A percentile compares a stretch with the other conserved stretches of the same genome.
These are phyloP conservation scores for Trichoderma atroviride DNA, from an alignment of 2,329 filamentous ascomycete species.

Conservation along the genomic window DNA sequence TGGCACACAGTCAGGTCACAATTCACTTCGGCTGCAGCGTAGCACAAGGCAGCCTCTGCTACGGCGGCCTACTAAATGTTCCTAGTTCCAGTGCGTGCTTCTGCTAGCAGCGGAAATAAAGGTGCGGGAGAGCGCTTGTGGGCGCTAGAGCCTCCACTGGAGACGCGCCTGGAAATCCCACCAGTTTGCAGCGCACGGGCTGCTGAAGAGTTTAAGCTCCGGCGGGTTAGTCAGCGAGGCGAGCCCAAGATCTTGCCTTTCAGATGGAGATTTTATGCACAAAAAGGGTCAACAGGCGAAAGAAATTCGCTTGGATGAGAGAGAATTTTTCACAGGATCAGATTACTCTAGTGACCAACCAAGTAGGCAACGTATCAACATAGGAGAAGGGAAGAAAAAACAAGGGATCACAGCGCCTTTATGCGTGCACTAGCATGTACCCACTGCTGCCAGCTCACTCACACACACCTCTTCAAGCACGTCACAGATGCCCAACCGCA, in stretches of 20 bases:
- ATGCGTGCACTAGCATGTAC: conserved; percentile 13
- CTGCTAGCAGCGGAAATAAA: not conserved
- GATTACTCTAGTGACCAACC: not conserved
- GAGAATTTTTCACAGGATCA: not conserved
- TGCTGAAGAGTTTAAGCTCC: not conserved
- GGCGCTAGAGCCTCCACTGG: conserved; percentile 16
- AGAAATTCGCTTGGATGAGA: not conserved
- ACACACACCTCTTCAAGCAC: conserved; percentile 17
- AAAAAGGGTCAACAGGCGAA: not conserved
- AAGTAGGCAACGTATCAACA: conserved; percentile 10
- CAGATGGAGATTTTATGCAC: not conserved
- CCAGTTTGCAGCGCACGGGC: conserved; percentile 23
- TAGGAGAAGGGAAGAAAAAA: not conserved
- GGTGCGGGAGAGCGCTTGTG: not conserved
- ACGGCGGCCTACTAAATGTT: not conserved
- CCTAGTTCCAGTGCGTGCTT: conserved; percentile 1
- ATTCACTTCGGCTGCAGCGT: not conserved
- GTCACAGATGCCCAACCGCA: conserved; percentile 25
- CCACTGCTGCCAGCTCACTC: conserved; percentile 21
- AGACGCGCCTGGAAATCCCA: conserved; percentile 4
- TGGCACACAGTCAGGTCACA: conserved; percentile 11
- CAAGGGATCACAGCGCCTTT: not conserved
- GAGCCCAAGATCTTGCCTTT: not conserved
- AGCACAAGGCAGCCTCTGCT: conserved; percentile 10
- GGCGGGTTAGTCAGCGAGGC: conserved; percentile 11